Evolutionary conservation across 1,139 yeast genomes (phyloP).

Genomic region (Saccharomyces pastorianus): DNA sequence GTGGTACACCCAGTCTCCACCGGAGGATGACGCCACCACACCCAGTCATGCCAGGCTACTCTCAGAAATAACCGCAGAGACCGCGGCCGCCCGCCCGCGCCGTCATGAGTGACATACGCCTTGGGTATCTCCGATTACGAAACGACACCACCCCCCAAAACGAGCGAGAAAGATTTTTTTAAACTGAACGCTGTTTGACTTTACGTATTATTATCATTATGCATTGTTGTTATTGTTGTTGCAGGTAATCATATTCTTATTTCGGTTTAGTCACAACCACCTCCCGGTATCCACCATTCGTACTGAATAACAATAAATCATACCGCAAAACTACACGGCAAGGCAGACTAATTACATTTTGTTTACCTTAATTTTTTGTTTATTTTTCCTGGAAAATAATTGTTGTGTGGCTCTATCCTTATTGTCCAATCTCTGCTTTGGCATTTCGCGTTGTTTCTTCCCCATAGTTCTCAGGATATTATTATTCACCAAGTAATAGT

Average conservation of each 20-base stretch:
- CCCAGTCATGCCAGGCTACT: background rate
- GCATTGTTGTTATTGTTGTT: background rate
- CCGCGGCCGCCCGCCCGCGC: too few species aligned
- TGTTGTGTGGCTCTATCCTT: constrained; percentile 1
- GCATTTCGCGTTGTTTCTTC: background rate
- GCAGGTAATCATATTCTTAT: background rate
- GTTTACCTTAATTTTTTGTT: background rate
- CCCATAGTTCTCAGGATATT: background rate
- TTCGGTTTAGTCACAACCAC: background rate
- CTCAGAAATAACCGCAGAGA: background rate
- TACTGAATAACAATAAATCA: background rate
- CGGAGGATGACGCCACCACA: background rate
- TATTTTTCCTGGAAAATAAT: background rate
- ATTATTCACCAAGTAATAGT: background rate
- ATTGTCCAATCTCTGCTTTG: background rate
- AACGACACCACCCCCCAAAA: background rate
- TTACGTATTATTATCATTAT: background rate
- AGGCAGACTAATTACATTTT: background rate
- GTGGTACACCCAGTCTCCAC: background rate
- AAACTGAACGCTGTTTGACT: background rate
- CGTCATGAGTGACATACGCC: background rate
- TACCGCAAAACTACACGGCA: background rate
- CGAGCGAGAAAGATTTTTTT: background rate
- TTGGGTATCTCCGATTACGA: background rate
- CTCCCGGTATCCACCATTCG: background rate